phyloP scores from a whole-genome alignment of 2,329 filamentous ascomycete genomes.

The Fusarium odoratissimum region DNA sequence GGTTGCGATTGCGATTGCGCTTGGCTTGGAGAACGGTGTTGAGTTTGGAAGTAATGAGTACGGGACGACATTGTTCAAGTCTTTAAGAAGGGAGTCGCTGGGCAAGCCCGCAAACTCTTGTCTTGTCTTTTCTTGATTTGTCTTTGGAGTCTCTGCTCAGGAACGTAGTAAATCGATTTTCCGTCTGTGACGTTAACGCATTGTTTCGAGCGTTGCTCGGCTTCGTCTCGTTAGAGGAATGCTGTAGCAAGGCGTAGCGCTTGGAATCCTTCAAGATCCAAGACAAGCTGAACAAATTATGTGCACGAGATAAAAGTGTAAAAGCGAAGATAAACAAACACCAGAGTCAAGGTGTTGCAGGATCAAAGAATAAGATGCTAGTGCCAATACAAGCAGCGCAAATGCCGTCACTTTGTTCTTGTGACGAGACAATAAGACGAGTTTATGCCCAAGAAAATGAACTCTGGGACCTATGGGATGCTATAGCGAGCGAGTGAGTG shows the following conservation, averaged over 20 bases:
- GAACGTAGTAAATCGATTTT: conserved; percentile 34
- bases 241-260: conserved; percentile 27
- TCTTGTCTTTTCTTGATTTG: conserved; percentile 12
- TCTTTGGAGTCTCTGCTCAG: conserved; percentile 24
- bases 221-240: conserved; percentile 36
- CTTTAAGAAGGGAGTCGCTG: conserved; percentile 33
- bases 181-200: conserved; percentile 47
- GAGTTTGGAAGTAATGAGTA: conserved; percentile 57
- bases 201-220: conserved; percentile 46
- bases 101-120: conserved; percentile 35
- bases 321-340: conserved; percentile 18
- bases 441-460: conserved; percentile 38
- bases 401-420: conserved; percentile 39
- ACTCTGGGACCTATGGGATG: conserved; percentile 4
- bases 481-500: conserved; percentile 29
- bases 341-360: conserved; percentile 15
- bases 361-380: conserved; percentile 29
- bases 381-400: conserved; percentile 10
- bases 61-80: conserved; percentile 65
- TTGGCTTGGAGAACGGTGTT: conserved; percentile 34
- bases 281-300: conserved; percentile 38
- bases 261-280: conserved; percentile 28
- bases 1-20: conserved; percentile 31
- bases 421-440: conserved; percentile 31
- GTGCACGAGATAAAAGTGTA: not conserved